These are phyloP conservation scores for Cladochytrium replicatum DNA, from an alignment of 192 early-diverging fungal genomes.

Conservation along the genomic window DNA sequence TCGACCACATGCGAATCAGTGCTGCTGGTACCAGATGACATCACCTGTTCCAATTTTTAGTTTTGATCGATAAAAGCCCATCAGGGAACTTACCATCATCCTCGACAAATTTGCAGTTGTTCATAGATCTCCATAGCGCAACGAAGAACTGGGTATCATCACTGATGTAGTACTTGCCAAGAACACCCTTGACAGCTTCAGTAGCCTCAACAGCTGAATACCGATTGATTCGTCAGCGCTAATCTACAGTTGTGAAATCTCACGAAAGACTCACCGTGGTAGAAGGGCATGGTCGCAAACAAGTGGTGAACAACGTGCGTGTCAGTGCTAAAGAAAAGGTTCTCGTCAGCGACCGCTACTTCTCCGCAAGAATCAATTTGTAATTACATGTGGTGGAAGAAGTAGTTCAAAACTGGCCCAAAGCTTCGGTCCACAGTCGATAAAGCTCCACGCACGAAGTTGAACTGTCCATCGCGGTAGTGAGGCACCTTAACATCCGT, in stretches of 20 bases:
- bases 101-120: constrained; percentile 80
- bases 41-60: too few relatives aligned
- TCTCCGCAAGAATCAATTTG: background rate
- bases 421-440: constrained; percentile 35
- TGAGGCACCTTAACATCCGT: constrained; percentile 19
- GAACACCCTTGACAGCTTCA: constrained; percentile 59
- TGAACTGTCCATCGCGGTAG: constrained; percentile 23
- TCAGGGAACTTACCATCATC: constrained; percentile 86
- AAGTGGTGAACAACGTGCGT: constrained; percentile 38
- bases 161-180: constrained; percentile 71
- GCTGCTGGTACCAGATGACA: too few relatives aligned
- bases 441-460: constrained; percentile 26
- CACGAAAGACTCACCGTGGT: too few relatives aligned
- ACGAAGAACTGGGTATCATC: constrained; percentile 61
- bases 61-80: too few relatives aligned
- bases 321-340: constrained; percentile 55
- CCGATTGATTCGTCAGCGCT: too few relatives aligned
- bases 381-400: constrained; percentile 10
- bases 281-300: constrained; percentile 79
- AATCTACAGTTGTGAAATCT: too few relatives aligned
- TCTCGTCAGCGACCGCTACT: constrained; percentile 7
- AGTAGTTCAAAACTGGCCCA: constrained; percentile 16
- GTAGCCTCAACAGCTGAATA: constrained; percentile 85
- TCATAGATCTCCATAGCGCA: constrained; percentile 60
- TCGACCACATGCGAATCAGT: too few relatives aligned